Evolutionary conservation across 2,329 filamentous ascomycete species (phyloP).

Genomic region (Pseudogymnoascus sp.): DNA sequence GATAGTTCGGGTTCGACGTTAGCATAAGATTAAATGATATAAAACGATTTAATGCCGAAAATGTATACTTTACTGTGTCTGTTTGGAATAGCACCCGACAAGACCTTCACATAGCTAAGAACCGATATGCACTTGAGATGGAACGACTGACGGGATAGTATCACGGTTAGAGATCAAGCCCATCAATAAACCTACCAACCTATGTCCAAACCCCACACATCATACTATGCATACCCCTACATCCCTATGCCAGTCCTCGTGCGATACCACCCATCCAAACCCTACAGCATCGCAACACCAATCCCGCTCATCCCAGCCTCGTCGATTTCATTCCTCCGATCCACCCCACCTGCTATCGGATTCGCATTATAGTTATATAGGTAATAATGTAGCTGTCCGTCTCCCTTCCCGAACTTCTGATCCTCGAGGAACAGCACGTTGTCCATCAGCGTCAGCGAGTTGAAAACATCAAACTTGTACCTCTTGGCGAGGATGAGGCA

Average conservation of each 20-base stretch:
- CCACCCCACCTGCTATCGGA: conserved; percentile 76
- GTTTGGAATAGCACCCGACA: no score
- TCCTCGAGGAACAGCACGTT: conserved; percentile 89
- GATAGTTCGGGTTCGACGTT: no score
- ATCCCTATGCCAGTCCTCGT: neutral
- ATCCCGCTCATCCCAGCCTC: conserved; percentile 74
- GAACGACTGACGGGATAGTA: no score
- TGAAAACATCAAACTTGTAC: conserved; percentile 87
- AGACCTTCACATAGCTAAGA: no score
- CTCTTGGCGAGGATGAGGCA: conserved; percentile 81
- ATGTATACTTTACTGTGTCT: no score
- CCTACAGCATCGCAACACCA: conserved; percentile 72
- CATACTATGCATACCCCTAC: neutral
- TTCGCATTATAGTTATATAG: conserved; percentile 93
- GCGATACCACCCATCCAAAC: no score
- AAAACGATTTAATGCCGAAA: no score
- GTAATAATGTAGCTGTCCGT: conserved; percentile 94
- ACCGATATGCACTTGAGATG: no score
- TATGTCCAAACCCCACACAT: neutral
- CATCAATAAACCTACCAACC: no score
- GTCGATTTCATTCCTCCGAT: conserved; percentile 70
- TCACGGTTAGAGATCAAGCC: no score
- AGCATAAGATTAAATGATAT: no score
- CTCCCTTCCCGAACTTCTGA: conserved; percentile 89
- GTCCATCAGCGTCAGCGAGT: conserved; percentile 86